Percentiles rank a stretch among this genome's conserved stretches.
Conservation (phyloP, 2,329 filamentous ascomycete species). For the Geosmithia putterillii region DNA sequence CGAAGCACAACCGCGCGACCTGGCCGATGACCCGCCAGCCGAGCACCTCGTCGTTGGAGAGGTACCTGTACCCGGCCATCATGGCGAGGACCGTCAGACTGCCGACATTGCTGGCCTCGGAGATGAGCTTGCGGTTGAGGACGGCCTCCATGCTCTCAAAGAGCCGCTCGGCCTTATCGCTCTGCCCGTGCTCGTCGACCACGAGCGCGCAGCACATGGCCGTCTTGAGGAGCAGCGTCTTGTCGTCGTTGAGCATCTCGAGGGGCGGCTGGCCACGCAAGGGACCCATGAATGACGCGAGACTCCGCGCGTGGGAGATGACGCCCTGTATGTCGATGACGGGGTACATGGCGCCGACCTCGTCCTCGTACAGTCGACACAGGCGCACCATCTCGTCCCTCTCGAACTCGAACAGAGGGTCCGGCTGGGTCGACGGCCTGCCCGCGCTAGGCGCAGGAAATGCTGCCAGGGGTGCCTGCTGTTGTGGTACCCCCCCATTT, state of each 20-base stretch:
- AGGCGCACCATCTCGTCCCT: slow-evolving; percentile 72
- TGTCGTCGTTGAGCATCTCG: slow-evolving; percentile 31
- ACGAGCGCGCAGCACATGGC: slow-evolving; percentile 68
- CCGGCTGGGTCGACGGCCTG: slow-evolving; percentile 17
- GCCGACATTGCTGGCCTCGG: slow-evolving; percentile 32
- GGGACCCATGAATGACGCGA: slow-evolving; percentile 61
- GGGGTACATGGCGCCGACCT: slow-evolving; percentile 88
- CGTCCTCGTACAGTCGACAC: slow-evolving; percentile 73
- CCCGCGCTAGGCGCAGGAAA: slow-evolving; percentile 3
- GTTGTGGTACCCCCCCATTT: slow-evolving; percentile 11
- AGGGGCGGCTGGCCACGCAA: slow-evolving; percentile 19
- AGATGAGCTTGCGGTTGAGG: slow-evolving; percentile 53
- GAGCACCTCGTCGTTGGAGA: slow-evolving; percentile 73
- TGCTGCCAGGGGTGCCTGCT: neutral
- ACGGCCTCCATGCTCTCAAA: slow-evolving; percentile 65
- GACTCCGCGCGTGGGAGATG: slow-evolving; percentile 53
- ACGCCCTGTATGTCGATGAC: slow-evolving; percentile 64
- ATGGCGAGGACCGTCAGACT: slow-evolving; percentile 39
- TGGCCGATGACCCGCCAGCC: slow-evolving; percentile 83
- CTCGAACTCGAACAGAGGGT: slow-evolving; percentile 66
- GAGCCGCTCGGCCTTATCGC: slow-evolving; percentile 58
- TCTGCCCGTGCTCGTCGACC: slow-evolving; percentile 69
- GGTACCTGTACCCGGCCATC: slow-evolving; percentile 60
- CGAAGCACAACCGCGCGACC: slow-evolving; percentile 65
- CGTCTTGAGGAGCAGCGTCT: slow-evolving; percentile 65